phyloP scores from a whole-genome alignment of 1,284 basidiomycete species.

The Ustilago curta region DNA sequence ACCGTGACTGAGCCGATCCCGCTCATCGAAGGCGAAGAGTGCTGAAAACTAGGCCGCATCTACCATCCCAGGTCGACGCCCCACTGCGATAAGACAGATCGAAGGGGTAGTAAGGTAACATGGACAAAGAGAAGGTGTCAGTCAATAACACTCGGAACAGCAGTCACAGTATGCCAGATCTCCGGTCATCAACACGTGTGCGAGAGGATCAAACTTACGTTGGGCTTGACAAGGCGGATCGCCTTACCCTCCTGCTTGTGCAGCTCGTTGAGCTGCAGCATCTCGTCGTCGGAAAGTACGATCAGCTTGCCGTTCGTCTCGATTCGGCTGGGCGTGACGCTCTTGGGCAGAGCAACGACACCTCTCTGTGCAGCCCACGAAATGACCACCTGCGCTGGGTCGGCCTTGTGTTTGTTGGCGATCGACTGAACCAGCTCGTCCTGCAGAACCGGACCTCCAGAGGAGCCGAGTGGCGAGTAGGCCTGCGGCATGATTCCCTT shows the following conservation, averaged over 20 bases:
- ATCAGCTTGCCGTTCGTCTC: constrained; percentile 56
- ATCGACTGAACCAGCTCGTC: constrained; percentile 50
- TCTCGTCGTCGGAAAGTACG: constrained; percentile 48
- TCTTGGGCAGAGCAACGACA: constrained; percentile 54
- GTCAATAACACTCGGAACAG: neutral
- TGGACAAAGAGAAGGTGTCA: constrained; percentile 1
- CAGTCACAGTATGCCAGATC: neutral
- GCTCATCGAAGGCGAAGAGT: neutral
- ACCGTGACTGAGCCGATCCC: no score
- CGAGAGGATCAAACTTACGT: constrained; percentile 25
- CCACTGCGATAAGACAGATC: constrained; percentile 25
- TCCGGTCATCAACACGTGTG: no score
- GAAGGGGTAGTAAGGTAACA: neutral
- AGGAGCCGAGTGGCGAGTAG: constrained; percentile 60
- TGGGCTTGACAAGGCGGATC: constrained; percentile 52
- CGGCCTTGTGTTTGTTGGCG: constrained; percentile 45
- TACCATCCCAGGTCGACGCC: constrained; percentile 48
- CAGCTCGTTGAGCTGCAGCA: constrained; percentile 56
- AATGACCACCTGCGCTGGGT: constrained; percentile 57
- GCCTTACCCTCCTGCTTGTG: constrained; percentile 53
- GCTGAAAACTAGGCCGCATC: neutral
- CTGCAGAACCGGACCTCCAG: constrained; percentile 45
- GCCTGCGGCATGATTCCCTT: constrained; percentile 47
- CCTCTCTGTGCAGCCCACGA: constrained; percentile 57
- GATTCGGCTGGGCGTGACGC: constrained; percentile 57